Evolutionary conservation across 1,284 basidiomycete genomes (phyloP), one percentile per base, ranked within the genome.

Genomic region (Trichosporon sp.): DNA sequence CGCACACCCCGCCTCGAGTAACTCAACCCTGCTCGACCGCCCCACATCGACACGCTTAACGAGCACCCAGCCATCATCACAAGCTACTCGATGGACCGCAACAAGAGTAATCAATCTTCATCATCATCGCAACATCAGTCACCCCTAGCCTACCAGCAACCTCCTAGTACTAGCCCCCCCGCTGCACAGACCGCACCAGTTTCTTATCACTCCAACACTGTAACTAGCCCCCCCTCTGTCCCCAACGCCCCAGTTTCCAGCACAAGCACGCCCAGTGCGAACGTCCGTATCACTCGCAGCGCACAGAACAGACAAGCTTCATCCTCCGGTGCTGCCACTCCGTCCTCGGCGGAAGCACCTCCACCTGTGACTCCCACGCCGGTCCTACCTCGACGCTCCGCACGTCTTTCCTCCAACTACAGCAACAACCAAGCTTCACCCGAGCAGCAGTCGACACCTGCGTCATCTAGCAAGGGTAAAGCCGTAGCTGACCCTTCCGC

Each of bases 321-420:
- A 14, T 68, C 67, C 19, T 61, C 67, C 10, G 35, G 54, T 21
- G 32, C 43, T 54, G 63, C 68, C 48, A 40, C 63, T 56, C 56
- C 56, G 16, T 32, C 56, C 32, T 35, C 59, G 5, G 59, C 31
- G 32, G n/a, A 48, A 68, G 74, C 35, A 63, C 32, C 26, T 63
- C 59, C 59, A 63, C 59, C 32, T 37, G 59, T 16, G 59, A 38
- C 65, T 37, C 48, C 40, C 37, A 43, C 64, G 59, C 59, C 59
- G 3, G 59, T 37, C 32, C 59, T 63, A 0, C 74, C 68, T 31
- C 78, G 80, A 40, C 78, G 80, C 26, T 81, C 80, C 3, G 73
- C 80, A 31, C 78, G 80, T 10, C 70, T 81, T 19, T 80, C 78
- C 8, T 66, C 75, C 54, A 71, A 72, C 26, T 61, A 70, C 75